These are phyloP conservation scores for Colletotrichum eremochloae DNA, from an alignment of 2,329 filamentous ascomycete genomes.

Conservation along the genomic window DNA sequence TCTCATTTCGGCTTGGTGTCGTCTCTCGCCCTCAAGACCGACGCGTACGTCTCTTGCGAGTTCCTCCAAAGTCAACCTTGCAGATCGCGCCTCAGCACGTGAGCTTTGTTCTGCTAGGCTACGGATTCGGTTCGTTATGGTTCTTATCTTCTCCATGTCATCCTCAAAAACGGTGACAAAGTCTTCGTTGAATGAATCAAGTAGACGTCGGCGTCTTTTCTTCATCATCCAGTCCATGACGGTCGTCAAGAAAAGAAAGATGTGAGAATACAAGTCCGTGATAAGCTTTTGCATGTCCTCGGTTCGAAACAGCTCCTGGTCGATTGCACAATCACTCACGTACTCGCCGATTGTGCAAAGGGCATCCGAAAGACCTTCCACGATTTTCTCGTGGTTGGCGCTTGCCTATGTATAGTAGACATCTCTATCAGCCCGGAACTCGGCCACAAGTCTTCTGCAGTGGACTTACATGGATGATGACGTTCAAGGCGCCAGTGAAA, in stretches of 20 bases:
- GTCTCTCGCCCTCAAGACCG: constrained; percentile 30
- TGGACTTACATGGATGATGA: constrained; percentile 44
- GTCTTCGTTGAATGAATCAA: constrained; percentile 44
- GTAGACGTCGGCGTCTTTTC: constrained; percentile 35
- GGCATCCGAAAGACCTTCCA: constrained; percentile 42
- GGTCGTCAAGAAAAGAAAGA: constrained; percentile 45
- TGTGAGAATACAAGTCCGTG: constrained; percentile 45
- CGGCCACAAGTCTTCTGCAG: not conserved
- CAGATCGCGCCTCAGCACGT: constrained; percentile 37
- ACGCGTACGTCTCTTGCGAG: constrained; percentile 28
- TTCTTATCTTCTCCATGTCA: constrained; percentile 41
- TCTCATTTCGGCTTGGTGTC: constrained; percentile 20
- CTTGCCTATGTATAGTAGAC: constrained; percentile 41
- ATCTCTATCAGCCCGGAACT: not conserved
- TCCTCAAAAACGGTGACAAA: constrained; percentile 28
- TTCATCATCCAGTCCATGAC: constrained; percentile 45
- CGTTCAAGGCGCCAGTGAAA: constrained; percentile 47
- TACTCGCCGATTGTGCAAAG: constrained; percentile 43
- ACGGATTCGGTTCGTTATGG: constrained; percentile 22
- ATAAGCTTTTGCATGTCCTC: constrained; percentile 36
- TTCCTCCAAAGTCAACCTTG: constrained; percentile 21
- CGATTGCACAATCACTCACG: constrained; percentile 33
- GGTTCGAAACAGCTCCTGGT: constrained; percentile 39
- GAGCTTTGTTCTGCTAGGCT: constrained; percentile 35
- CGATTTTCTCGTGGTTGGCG: constrained; percentile 45